phyloP scores from a whole-genome alignment of 257 asterid species.

The Haberlea rhodopensis region DNA sequence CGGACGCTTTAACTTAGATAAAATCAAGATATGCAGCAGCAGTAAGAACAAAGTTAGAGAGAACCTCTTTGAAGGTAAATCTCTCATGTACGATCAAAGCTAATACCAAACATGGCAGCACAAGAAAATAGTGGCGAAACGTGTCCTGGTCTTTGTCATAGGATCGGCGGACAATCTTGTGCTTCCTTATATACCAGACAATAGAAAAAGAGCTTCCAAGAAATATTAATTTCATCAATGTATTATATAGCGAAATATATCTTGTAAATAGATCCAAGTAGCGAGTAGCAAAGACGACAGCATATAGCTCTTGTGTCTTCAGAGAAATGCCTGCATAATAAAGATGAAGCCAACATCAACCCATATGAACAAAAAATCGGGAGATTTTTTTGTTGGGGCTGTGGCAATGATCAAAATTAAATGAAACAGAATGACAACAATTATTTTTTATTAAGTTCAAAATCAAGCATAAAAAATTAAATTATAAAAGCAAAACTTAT shows the following conservation, averaged over 20 bases:
- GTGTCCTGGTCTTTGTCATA: conserved; percentile 88
- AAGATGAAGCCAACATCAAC: conserved; percentile 22
- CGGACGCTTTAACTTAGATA: neutral
- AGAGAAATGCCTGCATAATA: conserved; percentile 62
- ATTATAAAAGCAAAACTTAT: neutral
- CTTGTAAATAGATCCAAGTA: conserved; percentile 76
- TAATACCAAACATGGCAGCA: conserved; percentile 65
- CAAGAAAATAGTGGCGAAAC: conserved; percentile 69
- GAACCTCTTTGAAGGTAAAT: conserved; percentile 72
- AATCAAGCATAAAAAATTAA: neutral
- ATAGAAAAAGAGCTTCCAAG: conserved; percentile 81
- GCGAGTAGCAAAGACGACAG: conserved; percentile 77
- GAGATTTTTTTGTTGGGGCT: neutral
- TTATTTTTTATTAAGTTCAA: neutral
- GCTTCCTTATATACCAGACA: conserved; percentile 81
- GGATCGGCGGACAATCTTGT: conserved; percentile 82
- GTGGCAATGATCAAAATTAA: conserved; percentile 6
- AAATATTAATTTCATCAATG: conserved; percentile 78
- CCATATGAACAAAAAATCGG: neutral
- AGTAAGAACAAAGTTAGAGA: conserved; percentile 3
- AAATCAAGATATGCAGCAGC: neutral
- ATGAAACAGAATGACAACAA: neutral
- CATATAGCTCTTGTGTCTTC: conserved; percentile 86
- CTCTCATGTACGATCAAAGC: conserved; percentile 65
- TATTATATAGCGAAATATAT: conserved; percentile 69